Evolutionary conservation across 2,329 filamentous ascomycete species (phyloP).

Genomic region (Thermoascus crustaceus): DNA sequence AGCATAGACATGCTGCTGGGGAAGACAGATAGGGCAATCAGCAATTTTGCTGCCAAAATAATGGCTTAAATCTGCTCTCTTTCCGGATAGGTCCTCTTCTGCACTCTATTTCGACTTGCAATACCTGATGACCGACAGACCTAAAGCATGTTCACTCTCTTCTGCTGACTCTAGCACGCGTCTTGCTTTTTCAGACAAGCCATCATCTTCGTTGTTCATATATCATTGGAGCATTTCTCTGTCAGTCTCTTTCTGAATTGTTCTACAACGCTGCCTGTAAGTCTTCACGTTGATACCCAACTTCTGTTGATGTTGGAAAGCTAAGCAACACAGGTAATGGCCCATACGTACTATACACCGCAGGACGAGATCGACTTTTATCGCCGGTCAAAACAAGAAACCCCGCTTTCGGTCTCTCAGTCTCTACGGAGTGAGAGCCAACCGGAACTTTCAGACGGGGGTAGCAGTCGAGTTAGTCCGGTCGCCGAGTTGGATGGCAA

Average conservation of each 20-base stretch:
- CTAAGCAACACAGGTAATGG: background rate
- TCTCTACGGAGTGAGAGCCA: slow-evolving; percentile 17
- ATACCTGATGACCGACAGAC: too few species aligned
- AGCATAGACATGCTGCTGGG: background rate
- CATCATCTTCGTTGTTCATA: too few species aligned
- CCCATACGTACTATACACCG: slow-evolving; percentile 10
- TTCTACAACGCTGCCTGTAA: too few species aligned
- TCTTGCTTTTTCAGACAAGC: too few species aligned
- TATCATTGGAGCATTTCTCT: too few species aligned
- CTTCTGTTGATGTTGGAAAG: too few species aligned
- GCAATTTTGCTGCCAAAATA: slow-evolving; percentile 16
- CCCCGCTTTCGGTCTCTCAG: slow-evolving; percentile 17
- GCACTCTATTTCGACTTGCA: too few species aligned
- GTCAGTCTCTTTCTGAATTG: too few species aligned
- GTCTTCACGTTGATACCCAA: too few species aligned
- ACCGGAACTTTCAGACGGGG: slow-evolving; percentile 17
- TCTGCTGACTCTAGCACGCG: too few species aligned
- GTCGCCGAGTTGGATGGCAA: slow-evolving; percentile 28
- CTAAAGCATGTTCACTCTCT: too few species aligned
- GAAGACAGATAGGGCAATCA: slow-evolving; percentile 16
- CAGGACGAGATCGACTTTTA: slow-evolving; percentile 18
- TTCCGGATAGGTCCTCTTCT: too few species aligned
- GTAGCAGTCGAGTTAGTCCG: slow-evolving; percentile 13
- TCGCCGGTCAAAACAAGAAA: slow-evolving; percentile 15
- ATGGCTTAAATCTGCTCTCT: slow-evolving; percentile 26